A percentile compares a stretch with the other conserved stretches of the same genome.
Evolutionary conservation across 805 yeast species (phyloP).

Genomic region (Monosporozyma aerobia): DNA sequence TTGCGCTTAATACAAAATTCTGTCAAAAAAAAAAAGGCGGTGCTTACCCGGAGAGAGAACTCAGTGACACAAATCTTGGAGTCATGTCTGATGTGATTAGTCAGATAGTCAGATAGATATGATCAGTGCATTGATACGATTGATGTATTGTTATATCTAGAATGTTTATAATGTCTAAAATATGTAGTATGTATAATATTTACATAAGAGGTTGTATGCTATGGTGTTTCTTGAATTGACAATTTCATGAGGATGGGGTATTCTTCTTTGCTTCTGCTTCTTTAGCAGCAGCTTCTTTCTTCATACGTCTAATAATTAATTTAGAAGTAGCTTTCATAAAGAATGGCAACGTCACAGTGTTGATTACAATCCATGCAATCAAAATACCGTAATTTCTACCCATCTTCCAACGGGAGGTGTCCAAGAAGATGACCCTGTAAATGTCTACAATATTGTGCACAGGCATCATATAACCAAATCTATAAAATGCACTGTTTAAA

Average conservation of each 20-base stretch:
- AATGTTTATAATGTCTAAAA: too few relatives aligned
- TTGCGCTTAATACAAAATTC: neutral
- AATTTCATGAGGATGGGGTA: neutral
- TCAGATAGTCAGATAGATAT: too few relatives aligned
- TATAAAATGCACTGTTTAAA: constrained; percentile 43
- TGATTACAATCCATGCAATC: constrained; percentile 50
- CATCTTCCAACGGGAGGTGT: constrained; percentile 45
- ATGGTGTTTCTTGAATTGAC: too few relatives aligned
- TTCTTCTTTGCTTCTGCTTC: neutral
- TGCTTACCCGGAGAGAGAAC: neutral
- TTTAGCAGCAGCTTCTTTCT: constrained; percentile 19
- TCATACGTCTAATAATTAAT: constrained; percentile 19
- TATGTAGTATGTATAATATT: too few relatives aligned
- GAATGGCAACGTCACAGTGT: constrained; percentile 37
- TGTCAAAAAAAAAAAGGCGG: neutral
- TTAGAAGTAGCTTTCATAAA: constrained; percentile 35
- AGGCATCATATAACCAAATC: constrained; percentile 63
- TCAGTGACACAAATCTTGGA: too few relatives aligned
- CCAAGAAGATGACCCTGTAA: constrained; percentile 48
- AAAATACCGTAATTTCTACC: constrained; percentile 56
- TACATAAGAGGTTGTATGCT: too few relatives aligned
- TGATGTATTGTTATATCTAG: too few relatives aligned
- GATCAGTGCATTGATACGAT: too few relatives aligned
- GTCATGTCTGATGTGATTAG: too few relatives aligned
- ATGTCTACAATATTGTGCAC: constrained; percentile 56